Base-by-base conservation (phyloP, 1,284 basidiomycete genomes). In the Leucoagaricus sp. region DNA sequence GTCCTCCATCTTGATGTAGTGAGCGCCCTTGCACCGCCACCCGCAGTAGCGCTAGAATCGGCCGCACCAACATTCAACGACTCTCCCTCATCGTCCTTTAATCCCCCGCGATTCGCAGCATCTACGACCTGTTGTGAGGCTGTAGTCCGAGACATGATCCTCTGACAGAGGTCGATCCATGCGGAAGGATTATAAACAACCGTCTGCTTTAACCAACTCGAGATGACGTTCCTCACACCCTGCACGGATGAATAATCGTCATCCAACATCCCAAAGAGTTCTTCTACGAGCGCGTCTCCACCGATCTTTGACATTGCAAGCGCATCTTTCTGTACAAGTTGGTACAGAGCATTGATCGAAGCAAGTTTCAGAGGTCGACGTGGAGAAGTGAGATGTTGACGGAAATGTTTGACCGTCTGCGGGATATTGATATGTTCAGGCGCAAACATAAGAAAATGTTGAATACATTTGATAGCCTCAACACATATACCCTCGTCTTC, bases 81-180 rank as follows among this genome's bases (percentile, higher is more conserved):
- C 66, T 96, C 92, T 1, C 90, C 92, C 74, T 98, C 96, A 60
- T 98, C 96, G 61, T 98, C 95, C 38, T 86, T 81, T n/a, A 86
- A 74, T 44, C 73, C 64, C 40, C 65, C 64, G 12, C 61, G 55
- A 2, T 74, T 73, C 0, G 83, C 79, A 8, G 84, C 82, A 58
- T 90, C 83, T 0, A 80, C 80, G 9, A 85, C 84, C 61, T 86
- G 89, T 63, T 93, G 91, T 4, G 89, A 86, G 1, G 89, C 89
- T 13, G 90, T 93, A 15, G 91, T 92, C 8, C 89, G 80, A 4
- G 91, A 87, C 93, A 98, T 97, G 72, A 99, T 98, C 31, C 94
- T 81, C 70, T 98, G 95, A 67, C 96, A 99, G 1, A 99, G 79
- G 67, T 97, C 95, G 60, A 99, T 97, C 97, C 97, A 99, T 1